Evolutionary conservation across 192 early-diverging fungal genomes (phyloP).

Genomic region (Backusella luteola): DNA sequence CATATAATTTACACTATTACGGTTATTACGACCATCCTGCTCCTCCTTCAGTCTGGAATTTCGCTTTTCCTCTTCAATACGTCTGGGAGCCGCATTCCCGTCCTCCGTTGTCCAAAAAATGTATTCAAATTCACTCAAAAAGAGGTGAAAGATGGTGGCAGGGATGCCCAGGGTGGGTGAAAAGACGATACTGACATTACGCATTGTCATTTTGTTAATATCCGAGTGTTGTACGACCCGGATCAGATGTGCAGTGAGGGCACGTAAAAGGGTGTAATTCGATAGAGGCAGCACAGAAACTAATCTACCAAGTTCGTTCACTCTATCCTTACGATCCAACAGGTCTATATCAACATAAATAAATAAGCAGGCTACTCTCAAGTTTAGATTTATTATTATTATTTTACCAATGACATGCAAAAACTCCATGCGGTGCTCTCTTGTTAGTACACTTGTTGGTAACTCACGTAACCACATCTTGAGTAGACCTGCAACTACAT

Average conservation of each 20-base stretch:
- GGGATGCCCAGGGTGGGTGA: slow-evolving; percentile 94
- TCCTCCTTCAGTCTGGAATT: slow-evolving; percentile 24
- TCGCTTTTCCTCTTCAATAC: neutral
- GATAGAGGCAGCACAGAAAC: slow-evolving; percentile 75
- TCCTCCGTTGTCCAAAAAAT: slow-evolving; percentile 77
- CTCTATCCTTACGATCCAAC: slow-evolving; percentile 73
- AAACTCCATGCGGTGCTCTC: slow-evolving; percentile 81
- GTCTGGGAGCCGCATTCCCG: slow-evolving; percentile 34
- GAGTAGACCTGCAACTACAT: slow-evolving; percentile 88
- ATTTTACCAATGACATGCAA: slow-evolving; percentile 63
- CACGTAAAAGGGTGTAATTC: slow-evolving; percentile 90
- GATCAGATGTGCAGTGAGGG: slow-evolving; percentile 88
- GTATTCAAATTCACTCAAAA: slow-evolving; percentile 89
- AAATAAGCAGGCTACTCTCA: neutral
- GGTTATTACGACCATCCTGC: slow-evolving; percentile 38
- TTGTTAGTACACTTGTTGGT: slow-evolving; percentile 81
- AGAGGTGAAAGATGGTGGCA: slow-evolving; percentile 84
- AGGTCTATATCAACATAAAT: slow-evolving; percentile 44
- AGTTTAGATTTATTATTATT: too few relatives aligned
- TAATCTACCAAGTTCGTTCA: slow-evolving; percentile 79
- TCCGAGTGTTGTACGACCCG: slow-evolving; percentile 82
- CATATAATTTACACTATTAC: slow-evolving; percentile 45
- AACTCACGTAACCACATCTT: slow-evolving; percentile 94
- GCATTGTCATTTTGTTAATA: slow-evolving; percentile 94
- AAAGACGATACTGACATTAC: slow-evolving; percentile 96